These are phyloP conservation scores for Cronartium quercuum DNA, from an alignment of 1,284 basidiomycete species.

Conservation along the genomic window DNA sequence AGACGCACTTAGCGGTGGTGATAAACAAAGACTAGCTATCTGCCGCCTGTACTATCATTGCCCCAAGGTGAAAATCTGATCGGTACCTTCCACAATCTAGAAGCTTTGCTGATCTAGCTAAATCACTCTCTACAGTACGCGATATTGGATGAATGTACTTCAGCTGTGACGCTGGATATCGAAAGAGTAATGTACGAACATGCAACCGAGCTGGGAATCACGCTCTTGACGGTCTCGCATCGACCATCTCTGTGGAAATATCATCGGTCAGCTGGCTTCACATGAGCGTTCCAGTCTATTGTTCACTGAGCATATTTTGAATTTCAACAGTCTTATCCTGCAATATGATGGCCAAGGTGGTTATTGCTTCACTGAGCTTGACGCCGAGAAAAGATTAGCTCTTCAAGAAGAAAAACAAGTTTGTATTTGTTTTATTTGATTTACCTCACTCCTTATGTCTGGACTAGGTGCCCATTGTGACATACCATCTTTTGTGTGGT, in stretches of 20 bases:
- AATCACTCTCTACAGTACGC: conserved; percentile 63
- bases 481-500: not conserved
- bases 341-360: conserved; percentile 55
- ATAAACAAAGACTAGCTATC: conserved; percentile 80
- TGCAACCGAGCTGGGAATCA: conserved; percentile 56
- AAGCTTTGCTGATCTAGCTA: not conserved
- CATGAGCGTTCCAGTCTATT: conserved; percentile 58
- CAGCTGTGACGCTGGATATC: conserved; percentile 83
- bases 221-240: conserved; percentile 50
- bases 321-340: conserved; percentile 1
- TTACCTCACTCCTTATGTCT: not conserved
- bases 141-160: conserved; percentile 92
- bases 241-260: conserved; percentile 83
- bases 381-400: conserved; percentile 82
- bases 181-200: conserved; percentile 94
- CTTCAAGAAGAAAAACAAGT: conserved; percentile 87
- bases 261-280: conserved; percentile 59
- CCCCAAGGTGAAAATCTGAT: conserved; percentile 62
- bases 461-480: not conserved
- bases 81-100: not conserved
- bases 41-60: conserved; percentile 90
- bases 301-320: conserved; percentile 46
- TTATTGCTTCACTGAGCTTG: conserved; percentile 72
- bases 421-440: not conserved
- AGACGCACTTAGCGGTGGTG: conserved; percentile 71